Base-by-base conservation (phyloP, 495 filamentous ascomycete species). In the Neohortaea acidophila region DNA sequence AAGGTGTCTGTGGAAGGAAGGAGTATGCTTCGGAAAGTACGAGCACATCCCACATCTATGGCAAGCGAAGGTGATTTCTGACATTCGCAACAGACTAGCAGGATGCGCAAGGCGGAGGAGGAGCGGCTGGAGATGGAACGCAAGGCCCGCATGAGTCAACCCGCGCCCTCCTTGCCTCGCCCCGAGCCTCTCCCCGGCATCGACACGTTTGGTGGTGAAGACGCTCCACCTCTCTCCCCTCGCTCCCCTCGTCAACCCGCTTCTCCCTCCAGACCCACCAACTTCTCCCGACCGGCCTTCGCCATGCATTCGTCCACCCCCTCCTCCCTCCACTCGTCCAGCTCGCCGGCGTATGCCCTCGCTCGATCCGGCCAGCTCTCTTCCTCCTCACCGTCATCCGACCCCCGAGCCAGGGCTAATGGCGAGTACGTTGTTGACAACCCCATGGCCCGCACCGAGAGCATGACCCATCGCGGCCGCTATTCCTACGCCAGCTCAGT, bases 381-480 rank as follows among this genome's bases (percentile, higher is more conserved):
- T 3, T 33, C 36, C 2, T 39, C 34, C 11, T 24, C 23, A 15
- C 28, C 38, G 18, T n/a, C 21, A 18, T 47, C 26, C 23, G 17
- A 13, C 1, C 47, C 52, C 9, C 32, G 48, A 9, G 27, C 32
- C 7, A 43, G 21, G 15, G 20, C 13, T 1, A 55, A 54, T 44
- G 55, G 51, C 21, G 56, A 68, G 38, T 65, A 52, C 36, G 46
- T 70, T 17, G 17, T 19, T 24, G 84, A 92, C 53, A 27, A 27
- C n/a, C 79, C 83, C 15, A 86, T 86, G 57, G 72, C 81, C 28
- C 69, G 79, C 22, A 75, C 78, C 21, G 82, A 85, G 60, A 97
- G 89, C 68, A 94, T 97, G 83, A 84, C 91, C 38, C 77, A 97
- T 61, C 83, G 89, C 49, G 85, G 89, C 35, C 81, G 89, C 32